These are phyloP conservation scores for Rhypophila decipiens DNA, from an alignment of 495 filamentous ascomycete genomes.

Conservation along the genomic window DNA sequence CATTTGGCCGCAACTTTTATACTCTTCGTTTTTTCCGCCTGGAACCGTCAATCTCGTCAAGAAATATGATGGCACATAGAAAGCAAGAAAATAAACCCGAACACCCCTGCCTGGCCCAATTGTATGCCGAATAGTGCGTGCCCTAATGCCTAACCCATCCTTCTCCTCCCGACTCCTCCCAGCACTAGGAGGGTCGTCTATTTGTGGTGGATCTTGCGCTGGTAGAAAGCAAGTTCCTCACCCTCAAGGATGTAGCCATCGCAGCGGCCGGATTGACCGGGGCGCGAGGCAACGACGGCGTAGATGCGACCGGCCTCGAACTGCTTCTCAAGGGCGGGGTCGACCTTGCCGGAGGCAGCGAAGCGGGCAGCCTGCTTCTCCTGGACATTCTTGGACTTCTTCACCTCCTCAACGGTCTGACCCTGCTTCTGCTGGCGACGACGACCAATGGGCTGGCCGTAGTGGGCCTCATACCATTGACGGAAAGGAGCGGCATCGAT, in stretches of 20 bases:
- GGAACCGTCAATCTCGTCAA: conserved; percentile 9
- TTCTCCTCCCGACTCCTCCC: conserved; percentile 10
- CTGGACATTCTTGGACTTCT: conserved; percentile 89
- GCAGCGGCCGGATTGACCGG: conserved; percentile 90
- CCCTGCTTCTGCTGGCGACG: conserved; percentile 76
- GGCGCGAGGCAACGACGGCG: conserved; percentile 84
- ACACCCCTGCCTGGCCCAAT: no score
- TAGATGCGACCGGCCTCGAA: conserved; percentile 97
- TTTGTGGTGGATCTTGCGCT: conserved; percentile 93
- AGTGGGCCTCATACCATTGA: conserved; percentile 99
- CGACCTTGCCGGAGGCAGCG: conserved; percentile 81
- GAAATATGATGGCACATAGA: conserved; percentile 2
- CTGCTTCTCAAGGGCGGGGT: conserved; percentile 86
- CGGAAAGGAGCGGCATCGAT: conserved; percentile 97
- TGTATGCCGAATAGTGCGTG: conserved; percentile 22
- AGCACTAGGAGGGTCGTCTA: conserved; percentile 59
- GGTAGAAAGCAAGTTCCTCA: conserved; percentile 99
- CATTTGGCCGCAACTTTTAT: conserved; percentile 6
- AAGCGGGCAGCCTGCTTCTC: conserved; percentile 90
- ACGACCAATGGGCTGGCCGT: conserved; percentile 81
- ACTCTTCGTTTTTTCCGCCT: conserved; percentile 6
- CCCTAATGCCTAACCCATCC: conserved; percentile 13
- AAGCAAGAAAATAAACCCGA: conserved; percentile 19
- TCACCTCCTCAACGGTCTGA: conserved; percentile 58
- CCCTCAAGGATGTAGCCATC: conserved; percentile 99